Evolutionary conservation across 2,329 filamentous ascomycete species (phyloP), one percentile per base, ranked within the genome.

Genomic region (Drechslera avenae): DNA sequence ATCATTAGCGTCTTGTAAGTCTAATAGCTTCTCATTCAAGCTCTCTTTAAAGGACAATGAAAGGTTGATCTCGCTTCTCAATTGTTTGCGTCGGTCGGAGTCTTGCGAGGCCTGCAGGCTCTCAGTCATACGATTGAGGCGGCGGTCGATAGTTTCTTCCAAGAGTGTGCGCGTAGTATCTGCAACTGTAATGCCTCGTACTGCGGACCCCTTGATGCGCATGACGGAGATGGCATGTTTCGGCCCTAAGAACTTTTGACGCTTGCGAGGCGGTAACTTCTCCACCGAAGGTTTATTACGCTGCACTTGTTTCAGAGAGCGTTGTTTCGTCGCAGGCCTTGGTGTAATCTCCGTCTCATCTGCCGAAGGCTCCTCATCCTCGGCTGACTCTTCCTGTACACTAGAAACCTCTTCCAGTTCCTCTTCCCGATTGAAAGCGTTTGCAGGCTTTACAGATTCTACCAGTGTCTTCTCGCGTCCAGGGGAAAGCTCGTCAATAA

Each of bases 121-220:
- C 31, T 74, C 72, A 13, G 73, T 68, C 32, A 81, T 73, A 6
- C 73, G 74, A 4, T 68, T 66, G 9, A 80, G 63, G 3, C 75
- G 77, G 52, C 77, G 73, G 41, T 79, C 75, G 14, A 82, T 72
- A 1, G 76, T 78, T 52, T 82, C 79, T 49, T 77, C 75, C 46
- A 80, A 78, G 44, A 68, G 79, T 68, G 68, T 82, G 73, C 56
- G 76, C 64, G 82, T 74, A 2, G 82, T 80, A 48, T 83, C 81
- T 32, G 79, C 79, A 1, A 76, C 74, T 46, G 81, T 83, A 48
- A 82, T 76, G 16, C 66, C 66, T 31, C 62, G 63, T 4, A 72
- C 61, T 0, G 60, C 55, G 12, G 64, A 60, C 13, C 66, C 64
- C 69, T 76, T 60, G 71, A 77, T 53, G 72, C 69, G 65, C 74